These are phyloP conservation scores for Neotropicomus parvogracilis DNA, from an alignment of 1,284 basidiomycete genomes.

Conservation along the genomic window DNA sequence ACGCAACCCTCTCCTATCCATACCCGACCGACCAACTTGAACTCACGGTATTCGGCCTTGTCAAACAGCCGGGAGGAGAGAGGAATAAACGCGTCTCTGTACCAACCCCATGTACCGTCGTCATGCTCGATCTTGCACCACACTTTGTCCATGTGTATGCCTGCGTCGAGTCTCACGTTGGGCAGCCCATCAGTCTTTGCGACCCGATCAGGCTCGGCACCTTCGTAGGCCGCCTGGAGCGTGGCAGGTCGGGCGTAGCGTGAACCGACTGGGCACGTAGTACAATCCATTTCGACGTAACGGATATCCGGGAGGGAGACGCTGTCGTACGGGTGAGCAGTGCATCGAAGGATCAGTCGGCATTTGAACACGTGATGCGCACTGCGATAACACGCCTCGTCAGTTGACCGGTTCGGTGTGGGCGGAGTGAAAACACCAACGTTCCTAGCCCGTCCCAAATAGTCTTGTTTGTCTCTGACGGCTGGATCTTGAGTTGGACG, in stretches of 20 bases:
- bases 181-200: background rate
- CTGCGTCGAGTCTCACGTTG: constrained; percentile 1
- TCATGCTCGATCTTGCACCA: constrained; percentile 18
- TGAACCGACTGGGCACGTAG: constrained; percentile 12
- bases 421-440: constrained; percentile 15
- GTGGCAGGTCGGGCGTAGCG: constrained; percentile 4
- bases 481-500: constrained; percentile 16
- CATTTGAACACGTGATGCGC: constrained; percentile 21
- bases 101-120: constrained; percentile 31
- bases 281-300: constrained; percentile 24
- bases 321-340: constrained; percentile 9
- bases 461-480: constrained; percentile 17
- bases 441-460: constrained; percentile 24
- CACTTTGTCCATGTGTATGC: constrained; percentile 22
- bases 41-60: constrained; percentile 32
- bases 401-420: background rate
- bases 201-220: background rate
- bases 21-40: constrained; percentile 23
- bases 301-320: constrained; percentile 11
- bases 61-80: constrained; percentile 33
- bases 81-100: constrained; percentile 28
- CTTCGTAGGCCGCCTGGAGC: constrained; percentile 18
- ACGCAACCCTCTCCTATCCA: constrained; percentile 16
- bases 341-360: constrained; percentile 25
- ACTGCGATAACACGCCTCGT: constrained; percentile 9